Evolutionary conservation across 805 yeast species (phyloP), one percentile per base, ranked within the genome.

Genomic region (Priceomyces medius): DNA sequence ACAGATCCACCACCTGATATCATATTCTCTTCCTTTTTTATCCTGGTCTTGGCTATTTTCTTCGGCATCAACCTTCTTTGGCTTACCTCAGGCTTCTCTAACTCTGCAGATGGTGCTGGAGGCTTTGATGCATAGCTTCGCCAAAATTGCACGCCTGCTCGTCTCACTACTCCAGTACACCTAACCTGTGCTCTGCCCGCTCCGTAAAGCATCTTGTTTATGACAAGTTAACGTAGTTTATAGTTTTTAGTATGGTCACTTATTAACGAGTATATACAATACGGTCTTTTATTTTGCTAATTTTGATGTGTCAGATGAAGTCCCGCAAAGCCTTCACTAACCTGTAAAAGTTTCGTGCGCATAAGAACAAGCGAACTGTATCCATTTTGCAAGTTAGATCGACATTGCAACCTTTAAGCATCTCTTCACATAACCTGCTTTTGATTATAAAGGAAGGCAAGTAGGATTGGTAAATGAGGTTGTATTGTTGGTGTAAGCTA

Each of bases 61-160:
- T 26, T 39, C 26, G 31, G 41, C 27, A 29, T 27, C 27, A 23
- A 31, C 31, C 42, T 24, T 17, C 36, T 43, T 32, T 40, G 31
- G 31, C 44, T 17, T n/a, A 37, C 20, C 34, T 40, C 34, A 5
- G 27, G 9, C 17, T 36, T 20, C 7, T 32, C 38, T n/a, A 26
- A 10, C n/a, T 26, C 29, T 26, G 29, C 14, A n/a, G 29, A 26
- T 26, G 29, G 29, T 14, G n/a, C 44, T 7, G 48, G 48, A 3
- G 47, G 49, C 29, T 47, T 47, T 7, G 48, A 44, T 3, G 48
- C 40, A 21, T 12, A 21, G 14, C 29, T 17, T 18, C 38, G 38
- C 28, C 19, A 35, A 16, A 35, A 35, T 20, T 26, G 29, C 9
- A n/a, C 29, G 14, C 29, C 29, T 26, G 29, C 29, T 26, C 29